These are phyloP conservation scores for Nyctanthes arbortristis DNA, from an alignment of 257 asterid species.

Conservation along the genomic window DNA sequence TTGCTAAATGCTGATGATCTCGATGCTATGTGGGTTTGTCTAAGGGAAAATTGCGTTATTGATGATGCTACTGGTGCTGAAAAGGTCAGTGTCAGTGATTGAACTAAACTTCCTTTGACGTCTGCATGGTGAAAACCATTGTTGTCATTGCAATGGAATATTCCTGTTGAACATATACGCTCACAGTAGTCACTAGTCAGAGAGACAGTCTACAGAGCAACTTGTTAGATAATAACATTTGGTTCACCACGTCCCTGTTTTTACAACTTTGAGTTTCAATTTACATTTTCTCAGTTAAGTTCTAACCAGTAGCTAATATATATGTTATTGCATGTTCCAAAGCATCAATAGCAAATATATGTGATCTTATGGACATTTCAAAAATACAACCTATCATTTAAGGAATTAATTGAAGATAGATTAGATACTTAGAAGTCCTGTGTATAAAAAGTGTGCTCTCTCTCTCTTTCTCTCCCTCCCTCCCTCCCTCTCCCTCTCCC, in stretches of 20 bases:
- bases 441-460: background rate
- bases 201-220: background rate
- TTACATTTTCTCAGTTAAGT: background rate
- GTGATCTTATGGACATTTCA: background rate
- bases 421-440: background rate
- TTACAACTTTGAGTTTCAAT: background rate
- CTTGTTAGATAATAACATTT: background rate
- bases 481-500: background rate
- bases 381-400: background rate
- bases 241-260: background rate
- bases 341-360: background rate
- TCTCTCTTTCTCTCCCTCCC: background rate
- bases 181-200: background rate
- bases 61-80: slow-evolving; percentile 99
- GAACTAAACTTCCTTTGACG: slow-evolving; percentile 5
- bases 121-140: background rate
- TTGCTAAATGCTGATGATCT: slow-evolving; percentile 97
- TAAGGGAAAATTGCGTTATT: slow-evolving; percentile 94
- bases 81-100: slow-evolving; percentile 60
- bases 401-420: background rate
- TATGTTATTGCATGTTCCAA: no score
- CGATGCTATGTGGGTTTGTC: slow-evolving; percentile 99
- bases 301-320: background rate
- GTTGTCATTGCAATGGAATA: slow-evolving; percentile 1
- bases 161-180: background rate